Conservation (phyloP, 352 stramenopile genomes). For the Halophytophthora polymorphica region DNA sequence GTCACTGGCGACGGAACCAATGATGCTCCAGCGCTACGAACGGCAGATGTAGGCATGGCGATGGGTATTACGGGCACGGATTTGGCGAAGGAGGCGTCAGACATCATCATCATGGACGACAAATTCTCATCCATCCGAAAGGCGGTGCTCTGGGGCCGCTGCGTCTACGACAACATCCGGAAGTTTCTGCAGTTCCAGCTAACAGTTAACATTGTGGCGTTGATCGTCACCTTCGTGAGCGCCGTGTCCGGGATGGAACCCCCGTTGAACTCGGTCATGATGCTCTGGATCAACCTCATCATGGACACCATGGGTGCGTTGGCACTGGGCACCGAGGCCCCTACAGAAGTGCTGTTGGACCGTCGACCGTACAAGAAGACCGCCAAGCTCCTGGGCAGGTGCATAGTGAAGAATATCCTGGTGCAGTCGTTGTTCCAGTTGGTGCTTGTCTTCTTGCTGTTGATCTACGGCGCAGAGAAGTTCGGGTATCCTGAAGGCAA, state of each 20-base stretch:
- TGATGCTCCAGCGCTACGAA: slow-evolving; percentile 67
- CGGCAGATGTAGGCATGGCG: slow-evolving; percentile 69
- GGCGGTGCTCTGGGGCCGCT: slow-evolving; percentile 74
- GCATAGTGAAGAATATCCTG: slow-evolving; percentile 77
- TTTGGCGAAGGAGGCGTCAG: slow-evolving; percentile 76
- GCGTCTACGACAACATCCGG: slow-evolving; percentile 83
- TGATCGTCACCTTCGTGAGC: slow-evolving; percentile 76
- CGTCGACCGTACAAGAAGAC: slow-evolving; percentile 73
- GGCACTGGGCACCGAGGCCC: slow-evolving; percentile 66
- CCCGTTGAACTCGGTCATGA: slow-evolving; percentile 82
- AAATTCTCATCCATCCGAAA: slow-evolving; percentile 82
- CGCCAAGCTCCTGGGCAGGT: slow-evolving; percentile 46
- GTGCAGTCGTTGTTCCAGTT: slow-evolving; percentile 78
- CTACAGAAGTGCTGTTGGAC: slow-evolving; percentile 60
- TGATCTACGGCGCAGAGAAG: slow-evolving; percentile 47
- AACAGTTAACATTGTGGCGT: slow-evolving; percentile 80
- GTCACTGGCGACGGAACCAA: slow-evolving; percentile 84
- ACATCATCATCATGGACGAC: slow-evolving; percentile 89
- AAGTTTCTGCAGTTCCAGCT: slow-evolving; percentile 87
- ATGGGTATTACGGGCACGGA: slow-evolving; percentile 85
- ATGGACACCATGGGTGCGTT: slow-evolving; percentile 84
- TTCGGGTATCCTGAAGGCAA: slow-evolving; percentile 69
- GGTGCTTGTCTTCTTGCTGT: slow-evolving; percentile 79
- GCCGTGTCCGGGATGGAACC: slow-evolving; percentile 83
- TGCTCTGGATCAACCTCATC: slow-evolving; percentile 88